Conservation (phyloP, 768 basidiomycete genomes). For the Cubamyces sp. region DNA sequence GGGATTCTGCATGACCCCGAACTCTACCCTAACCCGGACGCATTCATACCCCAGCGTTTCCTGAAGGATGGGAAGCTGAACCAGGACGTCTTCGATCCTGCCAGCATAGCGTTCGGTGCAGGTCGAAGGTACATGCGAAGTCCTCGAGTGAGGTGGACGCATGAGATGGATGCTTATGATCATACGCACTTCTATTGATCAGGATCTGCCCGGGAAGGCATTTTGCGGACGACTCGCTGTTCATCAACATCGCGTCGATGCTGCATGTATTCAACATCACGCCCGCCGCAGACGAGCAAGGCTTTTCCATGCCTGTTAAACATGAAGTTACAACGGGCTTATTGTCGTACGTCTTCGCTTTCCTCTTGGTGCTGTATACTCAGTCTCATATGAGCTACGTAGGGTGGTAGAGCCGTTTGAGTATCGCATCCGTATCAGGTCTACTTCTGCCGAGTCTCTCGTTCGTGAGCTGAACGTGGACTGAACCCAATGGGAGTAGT, state of each 20-base stretch:
- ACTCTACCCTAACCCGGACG: conserved; percentile 48
- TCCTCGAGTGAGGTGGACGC: not conserved
- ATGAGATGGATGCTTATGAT: not conserved
- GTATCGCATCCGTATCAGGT: too few species aligned
- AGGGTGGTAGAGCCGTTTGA: too few species aligned
- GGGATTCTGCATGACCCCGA: conserved; percentile 53
- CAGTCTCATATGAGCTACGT: too few species aligned
- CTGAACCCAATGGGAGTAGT: too few species aligned
- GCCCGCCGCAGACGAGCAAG: conserved; percentile 9
- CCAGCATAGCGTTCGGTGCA: conserved; percentile 31
- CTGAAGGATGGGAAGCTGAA: conserved; percentile 31
- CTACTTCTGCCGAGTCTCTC: too few species aligned
- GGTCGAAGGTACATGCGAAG: conserved; percentile 24
- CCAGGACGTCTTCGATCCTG: conserved; percentile 11
- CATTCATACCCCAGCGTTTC: conserved; percentile 56
- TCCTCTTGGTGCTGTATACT: too few species aligned
- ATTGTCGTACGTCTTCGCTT: too few species aligned
- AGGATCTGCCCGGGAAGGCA: conserved; percentile 26
- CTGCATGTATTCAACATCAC: conserved; percentile 23
- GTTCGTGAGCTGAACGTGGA: too few species aligned
- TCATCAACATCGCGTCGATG: conserved; percentile 19
- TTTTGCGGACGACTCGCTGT: conserved; percentile 18
- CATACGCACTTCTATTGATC: not conserved
- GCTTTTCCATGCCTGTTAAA: conserved; percentile 7
- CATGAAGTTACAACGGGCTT: too few species aligned